Base-by-base conservation (phyloP, 108 stramenopile genomes). In the Cyclotella cryptica region DNA sequence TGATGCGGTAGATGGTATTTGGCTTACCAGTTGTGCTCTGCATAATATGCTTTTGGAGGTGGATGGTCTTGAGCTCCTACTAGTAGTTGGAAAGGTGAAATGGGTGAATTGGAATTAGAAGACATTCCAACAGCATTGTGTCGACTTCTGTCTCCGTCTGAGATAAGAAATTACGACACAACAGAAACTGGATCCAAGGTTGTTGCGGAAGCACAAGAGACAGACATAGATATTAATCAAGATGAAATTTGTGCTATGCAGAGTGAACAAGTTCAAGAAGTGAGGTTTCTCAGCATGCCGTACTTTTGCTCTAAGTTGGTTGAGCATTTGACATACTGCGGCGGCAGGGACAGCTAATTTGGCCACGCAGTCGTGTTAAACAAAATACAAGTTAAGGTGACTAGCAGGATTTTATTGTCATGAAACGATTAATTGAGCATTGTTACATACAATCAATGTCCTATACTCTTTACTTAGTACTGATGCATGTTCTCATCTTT, bases 21-120 rank as follows among this genome's bases (percentile, higher is more conserved):
- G n/a, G n/a, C n/a, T n/a, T n/a, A n/a, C n/a, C n/a, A n/a, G n/a
- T n/a, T n/a, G 85, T 74, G 75, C 77, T 19, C 52, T 85, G 11
- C 85, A 85, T 52, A 85, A 81, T 46, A 62, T 81, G n/a, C 72
- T 81, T 15, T 71, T 81, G 22, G 85, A 85, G 29, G 29, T 62
- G 55, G 85, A n/a, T n/a, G 79, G 79, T 13, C 49, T 79, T n/a
- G 71, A 24, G 26, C 26, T n/a, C 57, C 55, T 3, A 44, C 21
- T 15, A 71, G 70, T 58, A 41, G 58, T 6, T 71, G 43, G 19
- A 10, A 40, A 15, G 55, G 55, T 10, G 22, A 59, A 18, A 4
- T 58, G 1, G 70, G 40, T 27, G 42, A 58, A 0, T 44, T 71
- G 7, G 22, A 71, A 6, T 5, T 6, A 35, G 35, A 35, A 6